A percentile compares a stretch with the other conserved stretches of the same genome.
phyloP scores from a whole-genome alignment of 1,284 basidiomycete species.

The Sporisorium iseilematis-ciliati region DNA sequence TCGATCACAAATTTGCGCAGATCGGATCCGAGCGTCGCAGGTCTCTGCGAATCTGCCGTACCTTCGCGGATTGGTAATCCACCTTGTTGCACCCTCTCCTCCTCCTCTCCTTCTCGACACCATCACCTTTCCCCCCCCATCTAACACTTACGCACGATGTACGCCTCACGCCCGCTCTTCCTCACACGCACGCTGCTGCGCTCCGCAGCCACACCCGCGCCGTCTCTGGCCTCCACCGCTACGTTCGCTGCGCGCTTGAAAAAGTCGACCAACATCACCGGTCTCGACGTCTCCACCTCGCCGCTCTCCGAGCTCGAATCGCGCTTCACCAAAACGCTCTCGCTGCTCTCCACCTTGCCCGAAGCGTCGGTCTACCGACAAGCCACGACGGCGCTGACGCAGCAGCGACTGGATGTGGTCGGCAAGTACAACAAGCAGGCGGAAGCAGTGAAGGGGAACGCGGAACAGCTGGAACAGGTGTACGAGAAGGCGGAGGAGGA shows the following conservation, averaged over 20 bases:
- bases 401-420: slow-evolving; percentile 82
- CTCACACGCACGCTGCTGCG: slow-evolving; percentile 7
- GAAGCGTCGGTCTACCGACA: slow-evolving; percentile 88
- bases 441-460: slow-evolving; percentile 73
- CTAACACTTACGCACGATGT: slow-evolving; percentile 22
- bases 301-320: slow-evolving; percentile 82
- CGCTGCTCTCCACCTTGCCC: slow-evolving; percentile 79
- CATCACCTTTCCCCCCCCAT: background rate
- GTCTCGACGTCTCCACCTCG: slow-evolving; percentile 76
- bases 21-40: slow-evolving; percentile 14
- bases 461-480: slow-evolving; percentile 75
- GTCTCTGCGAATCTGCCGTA: background rate
- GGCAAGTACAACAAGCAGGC: slow-evolving; percentile 48
- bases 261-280: slow-evolving; percentile 80
- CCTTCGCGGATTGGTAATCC: slow-evolving; percentile 16
- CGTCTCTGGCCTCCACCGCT: slow-evolving; percentile 24
- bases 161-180: slow-evolving; percentile 16
- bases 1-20: too few relatives aligned
- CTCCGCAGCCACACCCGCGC: slow-evolving; percentile 32
- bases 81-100: background rate
- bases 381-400: slow-evolving; percentile 87
- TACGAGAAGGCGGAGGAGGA: slow-evolving; percentile 78
- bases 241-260: slow-evolving; percentile 38
- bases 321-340: slow-evolving; percentile 84
- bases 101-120: background rate